A percentile compares a stretch with the other conserved stretches of the same genome.
phyloP scores from a whole-genome alignment of 2,329 filamentous ascomycete genomes.

The Penicillium janthinellum region DNA sequence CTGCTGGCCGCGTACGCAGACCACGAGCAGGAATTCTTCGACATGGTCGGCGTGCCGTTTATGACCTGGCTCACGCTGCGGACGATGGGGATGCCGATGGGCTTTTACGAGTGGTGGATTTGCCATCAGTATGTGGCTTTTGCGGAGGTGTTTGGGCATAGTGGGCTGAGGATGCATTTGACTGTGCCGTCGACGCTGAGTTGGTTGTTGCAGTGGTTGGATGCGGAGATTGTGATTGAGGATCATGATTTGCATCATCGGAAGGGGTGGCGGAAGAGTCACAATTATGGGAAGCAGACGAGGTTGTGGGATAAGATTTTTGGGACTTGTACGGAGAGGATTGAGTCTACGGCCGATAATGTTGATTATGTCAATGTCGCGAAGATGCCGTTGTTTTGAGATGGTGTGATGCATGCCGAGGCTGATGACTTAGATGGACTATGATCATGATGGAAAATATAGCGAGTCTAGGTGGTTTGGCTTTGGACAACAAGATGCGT shows the following conservation, averaged over 20 bases:
- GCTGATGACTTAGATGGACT: not conserved
- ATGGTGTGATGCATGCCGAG: not conserved
- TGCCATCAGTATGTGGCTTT: constrained; percentile 51
- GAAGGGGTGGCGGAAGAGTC: constrained; percentile 43
- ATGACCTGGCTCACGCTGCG: constrained; percentile 42
- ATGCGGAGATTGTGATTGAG: constrained; percentile 47
- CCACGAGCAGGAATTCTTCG: constrained; percentile 47
- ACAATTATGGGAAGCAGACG: constrained; percentile 41
- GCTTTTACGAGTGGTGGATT: constrained; percentile 53
- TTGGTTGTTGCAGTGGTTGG: constrained; percentile 38
- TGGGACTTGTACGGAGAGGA: constrained; percentile 39
- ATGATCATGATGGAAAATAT: constrained; percentile 3
- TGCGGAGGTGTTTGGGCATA: constrained; percentile 26
- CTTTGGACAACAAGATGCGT: too few relatives aligned
- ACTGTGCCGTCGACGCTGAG: constrained; percentile 40
- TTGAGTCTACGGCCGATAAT: constrained; percentile 39
- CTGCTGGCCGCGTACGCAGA: constrained; percentile 48
- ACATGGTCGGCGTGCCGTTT: constrained; percentile 46
- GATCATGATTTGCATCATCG: constrained; percentile 48
- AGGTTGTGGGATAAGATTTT: constrained; percentile 43
- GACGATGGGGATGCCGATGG: constrained; percentile 45
- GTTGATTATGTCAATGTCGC: constrained; percentile 37
- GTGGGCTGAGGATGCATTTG: constrained; percentile 36
- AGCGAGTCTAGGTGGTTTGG: too few relatives aligned
- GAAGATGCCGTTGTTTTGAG: constrained; percentile 34